These are phyloP conservation scores for Thelephora aurantiotincta DNA, from an alignment of 768 basidiomycete species.

Conservation along the genomic window DNA sequence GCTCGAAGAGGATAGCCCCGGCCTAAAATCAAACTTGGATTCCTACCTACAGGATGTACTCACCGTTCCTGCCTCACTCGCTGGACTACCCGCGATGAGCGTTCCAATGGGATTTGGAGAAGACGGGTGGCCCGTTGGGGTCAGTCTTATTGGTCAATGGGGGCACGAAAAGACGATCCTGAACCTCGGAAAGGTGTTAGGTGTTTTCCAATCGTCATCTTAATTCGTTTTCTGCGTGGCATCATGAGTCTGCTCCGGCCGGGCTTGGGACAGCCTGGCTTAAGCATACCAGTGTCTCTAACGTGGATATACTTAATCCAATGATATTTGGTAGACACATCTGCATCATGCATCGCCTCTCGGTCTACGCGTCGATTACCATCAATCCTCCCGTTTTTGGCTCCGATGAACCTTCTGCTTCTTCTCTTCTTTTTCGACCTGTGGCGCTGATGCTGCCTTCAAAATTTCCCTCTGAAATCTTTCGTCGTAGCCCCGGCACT, in stretches of 20 bases:
- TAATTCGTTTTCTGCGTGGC: not conserved
- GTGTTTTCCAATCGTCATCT: slow-evolving; percentile 8
- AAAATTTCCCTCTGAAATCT: slow-evolving; percentile 20
- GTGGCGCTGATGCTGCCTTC: too few species aligned
- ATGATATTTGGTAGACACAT: too few species aligned
- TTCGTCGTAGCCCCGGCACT: slow-evolving; percentile 26
- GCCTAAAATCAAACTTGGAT: slow-evolving; percentile 20
- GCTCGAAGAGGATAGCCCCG: slow-evolving; percentile 17
- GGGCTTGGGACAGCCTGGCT: too few species aligned
- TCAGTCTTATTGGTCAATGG: slow-evolving; percentile 82
- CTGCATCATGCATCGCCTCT: too few species aligned
- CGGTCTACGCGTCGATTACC: too few species aligned
- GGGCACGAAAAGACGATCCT: slow-evolving; percentile 55
- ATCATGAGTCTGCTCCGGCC: too few species aligned
- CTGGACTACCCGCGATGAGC: slow-evolving; percentile 72
- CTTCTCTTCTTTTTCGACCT: too few species aligned
- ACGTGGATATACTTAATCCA: too few species aligned
- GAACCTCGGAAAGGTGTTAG: slow-evolving; percentile 34
- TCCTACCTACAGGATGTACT: slow-evolving; percentile 85
- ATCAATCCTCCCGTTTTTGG: too few species aligned
- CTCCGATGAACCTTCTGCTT: too few species aligned
- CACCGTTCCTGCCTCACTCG: slow-evolving; percentile 85
- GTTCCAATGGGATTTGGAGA: slow-evolving; percentile 40
- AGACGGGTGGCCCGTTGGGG: slow-evolving; percentile 72
- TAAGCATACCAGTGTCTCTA: too few species aligned